phyloP scores from a whole-genome alignment of 352 stramenopile species.

The Phytopythium oedochilum region DNA sequence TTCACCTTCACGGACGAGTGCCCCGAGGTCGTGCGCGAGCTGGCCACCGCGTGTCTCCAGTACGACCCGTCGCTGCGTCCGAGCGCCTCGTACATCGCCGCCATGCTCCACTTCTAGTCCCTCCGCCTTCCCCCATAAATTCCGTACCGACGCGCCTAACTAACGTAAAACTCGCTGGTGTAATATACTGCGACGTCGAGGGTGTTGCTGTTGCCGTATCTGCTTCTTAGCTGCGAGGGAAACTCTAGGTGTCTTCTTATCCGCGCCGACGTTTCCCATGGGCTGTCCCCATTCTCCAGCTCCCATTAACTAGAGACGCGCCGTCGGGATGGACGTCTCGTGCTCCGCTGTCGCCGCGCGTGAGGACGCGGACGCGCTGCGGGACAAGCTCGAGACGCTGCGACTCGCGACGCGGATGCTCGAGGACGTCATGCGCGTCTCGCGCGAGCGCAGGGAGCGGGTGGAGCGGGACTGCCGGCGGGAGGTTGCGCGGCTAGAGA shows the following conservation, averaged over 20 bases:
- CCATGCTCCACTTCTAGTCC: constrained; percentile 54
- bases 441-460: background rate
- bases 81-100: constrained; percentile 66
- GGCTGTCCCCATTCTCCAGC: background rate
- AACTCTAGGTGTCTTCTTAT: background rate
- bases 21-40: constrained; percentile 41
- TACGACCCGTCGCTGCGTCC: constrained; percentile 66
- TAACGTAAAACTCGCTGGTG: background rate
- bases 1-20: constrained; percentile 74
- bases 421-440: constrained; percentile 2
- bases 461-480: background rate
- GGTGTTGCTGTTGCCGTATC: too few relatives aligned
- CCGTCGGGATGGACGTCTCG: background rate
- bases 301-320: too few relatives aligned
- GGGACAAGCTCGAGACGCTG: background rate
- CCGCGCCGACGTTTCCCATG: background rate
- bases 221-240: background rate
- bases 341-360: background rate
- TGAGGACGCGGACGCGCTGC: background rate
- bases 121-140: background rate
- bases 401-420: background rate
- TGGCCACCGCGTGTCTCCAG: constrained; percentile 61
- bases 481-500: background rate
- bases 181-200: too few relatives aligned
- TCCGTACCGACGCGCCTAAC: background rate